Base-by-base conservation (phyloP, 495 filamentous ascomycete species). In the Patellaria atrata region DNA sequence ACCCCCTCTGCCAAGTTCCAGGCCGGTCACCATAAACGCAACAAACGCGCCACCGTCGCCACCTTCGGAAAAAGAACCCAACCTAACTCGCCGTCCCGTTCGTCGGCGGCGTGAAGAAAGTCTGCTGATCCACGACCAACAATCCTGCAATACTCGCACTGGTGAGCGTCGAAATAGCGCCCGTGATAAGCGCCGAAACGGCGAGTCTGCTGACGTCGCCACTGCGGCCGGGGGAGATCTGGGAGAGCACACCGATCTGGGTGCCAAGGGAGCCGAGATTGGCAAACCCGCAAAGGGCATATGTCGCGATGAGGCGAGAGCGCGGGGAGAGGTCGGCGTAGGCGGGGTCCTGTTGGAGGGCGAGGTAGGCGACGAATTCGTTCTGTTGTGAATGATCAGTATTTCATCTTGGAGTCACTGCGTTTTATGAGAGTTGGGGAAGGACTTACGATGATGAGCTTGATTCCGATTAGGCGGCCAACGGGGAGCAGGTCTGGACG, bases 211-310 rank as follows among this genome's bases (percentile, higher is more conserved):
- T 74, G 12, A 93, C 73, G 50, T 87, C 79, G 13, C 75, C 81
- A 41, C 64, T 64, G 17, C 84, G 68, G 16, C 63, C 59, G 0
- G 85, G 82, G 1, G 79, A 71, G 31, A 94, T 67, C 60, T 92
- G 83, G 0, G 75, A 70, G 5, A 92, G 60, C 25, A 93, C 79
- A 54, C 82, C 80, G 37, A 86, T 86, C 55, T 91, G 82, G 37
- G 79, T 85, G 40, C 82, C 82, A 23, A 87, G 70, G 22, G 79
- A 82, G 30, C 73, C 71, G 41, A 87, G 74, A 53, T 87, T 91
- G 29, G 76, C 82, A 33, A 63, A 59, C 10, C 61, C 55, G 56
- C 81, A 80, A 22, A 77, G 63, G 1, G 71, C 70, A 38, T 77
- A 81, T 11, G 80, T 79, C 32, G 72, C 73, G 48, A 84, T 79